Evolutionary conservation across 768 basidiomycete species (phyloP), one percentile per base, ranked within the genome.

Genomic region (Scleroderma bovista): DNA sequence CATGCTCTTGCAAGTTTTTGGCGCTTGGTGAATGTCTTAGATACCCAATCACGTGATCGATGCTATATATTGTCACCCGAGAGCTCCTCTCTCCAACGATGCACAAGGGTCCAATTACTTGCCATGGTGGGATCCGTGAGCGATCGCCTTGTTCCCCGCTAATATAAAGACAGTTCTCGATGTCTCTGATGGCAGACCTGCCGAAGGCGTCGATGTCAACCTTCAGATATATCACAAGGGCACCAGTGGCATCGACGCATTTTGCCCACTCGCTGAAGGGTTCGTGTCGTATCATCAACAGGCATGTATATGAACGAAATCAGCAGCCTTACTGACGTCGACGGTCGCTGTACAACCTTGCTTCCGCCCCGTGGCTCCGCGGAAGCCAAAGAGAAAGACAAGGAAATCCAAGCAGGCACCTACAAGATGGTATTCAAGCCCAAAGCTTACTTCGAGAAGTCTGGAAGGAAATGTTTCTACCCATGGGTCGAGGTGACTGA

Each of bases 361-460:
- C 74, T 91, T 16, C 79, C 88, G 24, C 71, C 76, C 2, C 66
- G 63, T 33, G 71, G 71, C 19, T 79, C 77, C 8, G 69, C 73
- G 34, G 73, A 73, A 41, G 73, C 72, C 4, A 60, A 63, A 51
- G 65, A 68, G 29, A 66, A 74, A 38, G 64, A 72, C 7, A 75
- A 72, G 10, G 71, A 72, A 39, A 71, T 90, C 1, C 54, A 69
- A 16, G 68, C 78, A 4, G 62, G 64, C 22, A 68, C 79, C 2
- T 96, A 96, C 72, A 95, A 91, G 69, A 77, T 95, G 56, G 74
- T 83, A 16, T 95, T 96, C 74, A 79, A 83, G 63, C 89, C 88
- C 2, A 84, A 84, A 54, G 78, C 81, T 9, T 94, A 94, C 67
- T 94, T 94, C 61, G 80, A 84, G 33, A 67, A 58, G 22, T 77